Evolutionary conservation across 305 asterid genomes (phyloP).

Genomic region (Solanum hybrid): DNA sequence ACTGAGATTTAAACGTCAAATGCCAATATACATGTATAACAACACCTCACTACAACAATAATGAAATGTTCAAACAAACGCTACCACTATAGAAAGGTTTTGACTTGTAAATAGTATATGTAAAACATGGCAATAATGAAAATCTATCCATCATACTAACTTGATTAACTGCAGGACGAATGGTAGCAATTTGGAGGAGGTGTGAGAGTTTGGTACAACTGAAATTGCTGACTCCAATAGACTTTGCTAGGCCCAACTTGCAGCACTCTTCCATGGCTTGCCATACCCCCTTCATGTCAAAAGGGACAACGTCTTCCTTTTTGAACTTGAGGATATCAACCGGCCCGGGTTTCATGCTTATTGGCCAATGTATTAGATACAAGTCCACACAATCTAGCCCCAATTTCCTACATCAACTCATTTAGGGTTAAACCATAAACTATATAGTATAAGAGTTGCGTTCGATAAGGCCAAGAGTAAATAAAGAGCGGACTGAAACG

Average conservation of each 20-base stretch:
- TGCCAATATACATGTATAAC: background rate
- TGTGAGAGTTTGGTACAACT: slow-evolving; percentile 23
- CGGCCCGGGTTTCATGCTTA: slow-evolving; percentile 11
- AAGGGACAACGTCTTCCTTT: slow-evolving; percentile 9
- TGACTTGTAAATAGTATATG: background rate
- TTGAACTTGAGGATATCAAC: background rate
- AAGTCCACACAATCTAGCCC: slow-evolving; percentile 30
- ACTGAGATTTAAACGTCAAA: background rate
- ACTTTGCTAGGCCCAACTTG: slow-evolving; percentile 28
- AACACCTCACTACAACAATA: no score
- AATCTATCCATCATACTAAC: background rate
- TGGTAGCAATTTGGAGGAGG: slow-evolving; percentile 23
- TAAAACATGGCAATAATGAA: background rate
- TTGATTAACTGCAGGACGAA: slow-evolving; percentile 39
- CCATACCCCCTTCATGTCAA: slow-evolving; percentile 30
- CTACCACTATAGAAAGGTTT: no score
- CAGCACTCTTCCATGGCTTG: slow-evolving; percentile 10
- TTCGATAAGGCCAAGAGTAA: background rate
- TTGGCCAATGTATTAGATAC: slow-evolving; percentile 40
- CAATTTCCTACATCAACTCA: slow-evolving; percentile 15
- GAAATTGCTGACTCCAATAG: slow-evolving; percentile 43
- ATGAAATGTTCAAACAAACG: no score
- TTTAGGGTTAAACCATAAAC: background rate
- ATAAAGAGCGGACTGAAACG: background rate
- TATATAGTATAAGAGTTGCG: background rate